Evolutionary conservation across 768 basidiomycete species (phyloP), one percentile per base, ranked within the genome.

Genomic region (Tylopilus rubrobrunneus): DNA sequence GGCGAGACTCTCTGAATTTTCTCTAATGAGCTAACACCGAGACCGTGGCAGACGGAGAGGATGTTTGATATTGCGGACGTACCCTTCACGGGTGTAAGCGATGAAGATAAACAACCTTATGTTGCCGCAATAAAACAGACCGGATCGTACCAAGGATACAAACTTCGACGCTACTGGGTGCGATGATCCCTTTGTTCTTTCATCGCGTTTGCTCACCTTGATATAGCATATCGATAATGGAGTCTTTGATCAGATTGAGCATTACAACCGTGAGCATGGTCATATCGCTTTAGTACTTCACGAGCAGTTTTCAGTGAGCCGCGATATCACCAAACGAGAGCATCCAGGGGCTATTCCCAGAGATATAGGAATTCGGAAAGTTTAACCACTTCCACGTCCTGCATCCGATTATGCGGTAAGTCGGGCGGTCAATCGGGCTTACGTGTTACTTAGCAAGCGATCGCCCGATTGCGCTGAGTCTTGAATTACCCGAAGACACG

Each of bases 161-260:
- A 83, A 59, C 69, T 68, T 7, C 71, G 76, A 7, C 71, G 75
- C 46, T 78, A 78, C 53, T 82, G 76, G 77, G 79, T 80, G 51
- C n/a, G 47, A 4, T 62, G 40, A 19, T 5, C 3, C 43, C 34
- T 34, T 19, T 11, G 29, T 17, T 31, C n/a, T 10, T 14, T 43
- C 12, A 17, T 41, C 39, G 15, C 17, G n/a, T 14, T n/a, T 25
- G 28, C 17, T 17, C 29, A 50, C 37, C 1, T 42, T 14, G 6
- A 27, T 17, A 11, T 51, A 87, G 85, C 80, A 82, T 46, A 79
- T 86, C 42, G 81, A 80, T 36, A 76, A 75, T 9, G 85, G 85
- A 7, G 79, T 87, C 25, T 76, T 67, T 15, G 86, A 87, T 60
- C 82, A 85, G 57, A 59, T 85, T 17, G 85, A 87, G 60, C 73